phyloP scores from a whole-genome alignment of 306 rosid species.

The Castanea sativa region DNA sequence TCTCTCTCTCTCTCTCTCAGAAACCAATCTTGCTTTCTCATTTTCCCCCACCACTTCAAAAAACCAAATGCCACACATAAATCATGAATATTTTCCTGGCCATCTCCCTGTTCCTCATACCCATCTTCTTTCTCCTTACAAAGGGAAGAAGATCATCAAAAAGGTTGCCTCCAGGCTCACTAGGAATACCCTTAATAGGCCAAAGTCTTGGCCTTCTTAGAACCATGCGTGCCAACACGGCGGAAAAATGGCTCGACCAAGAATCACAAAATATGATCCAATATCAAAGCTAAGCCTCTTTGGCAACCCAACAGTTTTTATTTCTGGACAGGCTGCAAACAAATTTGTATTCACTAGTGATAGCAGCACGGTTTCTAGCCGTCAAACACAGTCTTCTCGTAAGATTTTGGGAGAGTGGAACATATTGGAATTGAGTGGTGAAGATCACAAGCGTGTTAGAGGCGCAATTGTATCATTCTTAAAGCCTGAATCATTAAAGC shows the following conservation, averaged over 20 bases:
- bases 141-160: conserved; percentile 37
- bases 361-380: not conserved
- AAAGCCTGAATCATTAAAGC: conserved; percentile 45
- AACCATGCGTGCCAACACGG: conserved; percentile 60
- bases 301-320: conserved; percentile 46
- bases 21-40: not conserved
- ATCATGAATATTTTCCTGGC: conserved; percentile 35
- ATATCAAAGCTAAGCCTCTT: conserved; percentile 50
- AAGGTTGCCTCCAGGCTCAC: conserved; percentile 73
- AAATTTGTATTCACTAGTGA: conserved; percentile 34
- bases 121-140: conserved; percentile 40
- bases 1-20: too few relatives aligned
- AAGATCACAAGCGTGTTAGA: conserved; percentile 44
- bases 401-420: conserved; percentile 35
- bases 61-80: not conserved
- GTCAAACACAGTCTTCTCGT: conserved; percentile 28
- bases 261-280: conserved; percentile 37
- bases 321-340: conserved; percentile 40
- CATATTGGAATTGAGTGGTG: conserved; percentile 19
- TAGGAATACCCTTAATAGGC: conserved; percentile 68
- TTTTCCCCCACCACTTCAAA: not conserved
- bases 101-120: conserved; percentile 37
- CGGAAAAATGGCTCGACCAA: conserved; percentile 56
- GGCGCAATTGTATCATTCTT: conserved; percentile 43
- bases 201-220: conserved; percentile 57